phyloP scores from a whole-genome alignment of 78 protist species.

The slime mould (Dictyostelium discoideum) region DNA sequence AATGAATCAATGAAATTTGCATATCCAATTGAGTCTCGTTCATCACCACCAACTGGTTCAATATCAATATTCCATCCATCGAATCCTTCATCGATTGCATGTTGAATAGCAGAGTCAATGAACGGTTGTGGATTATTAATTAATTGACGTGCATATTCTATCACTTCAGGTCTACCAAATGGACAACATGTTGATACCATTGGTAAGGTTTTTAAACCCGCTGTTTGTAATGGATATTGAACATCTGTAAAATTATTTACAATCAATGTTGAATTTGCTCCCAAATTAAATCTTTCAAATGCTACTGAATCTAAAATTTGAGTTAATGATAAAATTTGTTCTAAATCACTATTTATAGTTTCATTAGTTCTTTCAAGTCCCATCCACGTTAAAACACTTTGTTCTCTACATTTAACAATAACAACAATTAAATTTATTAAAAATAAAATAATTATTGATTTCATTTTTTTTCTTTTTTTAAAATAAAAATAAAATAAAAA shows the following conservation, averaged over 20 bases:
- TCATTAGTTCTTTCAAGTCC: conserved; percentile 81
- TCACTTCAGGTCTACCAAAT: conserved; percentile 71
- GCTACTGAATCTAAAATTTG: conserved; percentile 11
- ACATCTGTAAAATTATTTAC: conserved; percentile 69
- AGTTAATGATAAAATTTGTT: conserved; percentile 37
- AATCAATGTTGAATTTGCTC: conserved; percentile 69
- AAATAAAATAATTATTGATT: background rate
- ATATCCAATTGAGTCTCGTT: conserved; percentile 56
- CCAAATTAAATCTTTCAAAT: conserved; percentile 79
- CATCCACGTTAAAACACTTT: conserved; percentile 69
- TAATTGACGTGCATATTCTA: conserved; percentile 64
- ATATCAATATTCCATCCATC: conserved; percentile 82
- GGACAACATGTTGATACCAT: conserved; percentile 75
- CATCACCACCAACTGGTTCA: conserved; percentile 70
- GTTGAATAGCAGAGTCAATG: conserved; percentile 45
- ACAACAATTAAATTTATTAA: too few relatives aligned
- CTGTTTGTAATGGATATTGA: background rate
- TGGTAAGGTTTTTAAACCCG: conserved; percentile 8
- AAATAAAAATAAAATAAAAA: too few relatives aligned
- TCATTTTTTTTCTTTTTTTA: too few relatives aligned
- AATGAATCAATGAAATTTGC: conserved; percentile 58
- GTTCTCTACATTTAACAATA: background rate
- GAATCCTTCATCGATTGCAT: conserved; percentile 52
- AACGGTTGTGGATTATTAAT: conserved; percentile 82
- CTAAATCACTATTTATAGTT: conserved; percentile 47